A percentile compares a stretch with the other conserved stretches of the same genome.
These are phyloP conservation scores for Aspergillaceae sp. DNA, from an alignment of 2,329 filamentous ascomycete species.

Conservation along the genomic window DNA sequence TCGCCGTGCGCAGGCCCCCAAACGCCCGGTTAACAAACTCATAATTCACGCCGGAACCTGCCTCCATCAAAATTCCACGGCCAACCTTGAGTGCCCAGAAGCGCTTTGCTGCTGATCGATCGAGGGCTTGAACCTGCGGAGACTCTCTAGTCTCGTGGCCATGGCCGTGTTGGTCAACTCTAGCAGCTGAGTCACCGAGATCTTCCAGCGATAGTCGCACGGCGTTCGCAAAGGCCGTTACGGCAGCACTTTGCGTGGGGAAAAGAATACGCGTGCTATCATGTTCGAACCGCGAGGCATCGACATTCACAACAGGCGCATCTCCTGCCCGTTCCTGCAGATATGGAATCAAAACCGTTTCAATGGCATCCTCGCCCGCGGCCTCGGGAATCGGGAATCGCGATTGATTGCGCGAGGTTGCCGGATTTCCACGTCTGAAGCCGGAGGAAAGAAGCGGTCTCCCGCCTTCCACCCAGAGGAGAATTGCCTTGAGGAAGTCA, in stretches of 20 bases:
- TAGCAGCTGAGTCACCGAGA: constrained; percentile 34
- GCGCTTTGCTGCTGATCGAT: constrained; percentile 25
- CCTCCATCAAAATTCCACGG: constrained; percentile 51
- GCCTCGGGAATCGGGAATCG: constrained; percentile 47
- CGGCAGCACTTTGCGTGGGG: constrained; percentile 45
- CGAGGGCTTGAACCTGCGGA: constrained; percentile 22
- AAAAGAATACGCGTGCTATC: constrained; percentile 48
- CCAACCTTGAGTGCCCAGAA: constrained; percentile 56
- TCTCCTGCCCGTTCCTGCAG: constrained; percentile 46
- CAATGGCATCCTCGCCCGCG: constrained; percentile 45
- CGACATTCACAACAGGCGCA: constrained; percentile 46
- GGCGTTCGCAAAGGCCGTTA: constrained; percentile 48
- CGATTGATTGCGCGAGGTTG: constrained; percentile 31
- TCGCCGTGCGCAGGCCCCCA: constrained; percentile 47
- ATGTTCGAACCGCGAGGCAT: constrained; percentile 50
- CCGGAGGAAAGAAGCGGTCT: constrained; percentile 46
- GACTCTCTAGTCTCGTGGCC: constrained; percentile 9
- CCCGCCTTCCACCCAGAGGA: constrained; percentile 55
- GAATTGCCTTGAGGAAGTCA: constrained; percentile 56
- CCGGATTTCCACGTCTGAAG: constrained; percentile 41
- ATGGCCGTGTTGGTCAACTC: constrained; percentile 9
- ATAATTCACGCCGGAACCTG: constrained; percentile 48
- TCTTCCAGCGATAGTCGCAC: constrained; percentile 47
- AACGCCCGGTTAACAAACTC: constrained; percentile 52
- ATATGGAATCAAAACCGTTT: constrained; percentile 52